Evolutionary conservation across 1,139 yeast genomes (phyloP), one percentile per base, ranked within the genome.

Genomic region (Cylindricascospora bacillispora): DNA sequence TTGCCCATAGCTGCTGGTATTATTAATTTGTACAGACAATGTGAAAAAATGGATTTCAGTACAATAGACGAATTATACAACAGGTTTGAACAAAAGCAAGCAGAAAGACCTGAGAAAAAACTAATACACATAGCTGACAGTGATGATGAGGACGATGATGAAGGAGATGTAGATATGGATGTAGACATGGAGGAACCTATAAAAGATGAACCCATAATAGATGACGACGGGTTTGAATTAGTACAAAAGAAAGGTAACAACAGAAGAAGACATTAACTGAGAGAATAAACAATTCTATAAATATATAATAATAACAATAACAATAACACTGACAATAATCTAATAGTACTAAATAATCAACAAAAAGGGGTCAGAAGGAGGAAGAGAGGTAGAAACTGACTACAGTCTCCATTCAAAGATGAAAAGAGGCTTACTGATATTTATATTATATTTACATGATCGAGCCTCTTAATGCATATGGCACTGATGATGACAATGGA

Each of bases 161-260:
- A 47, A 3, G 55, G 46, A 1, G 57, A 48, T 2, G 53, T 49
- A 1, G 45, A 36, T 7, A 59, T 58, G 21, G 36, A 35, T 23
- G 34, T 63, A 52, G 70, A 59, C 14, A 55, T 55, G 56, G 40
- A 39, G 5, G 41, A 47, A 28, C 34, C 44, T 16, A 39, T 41
- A 22, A 49, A 55, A 16, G 58, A 59, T 15, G 70, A 22, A 7
- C 94, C 94, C 6, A 52, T 80, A 9, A 65, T 86, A 9, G 95
- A 86, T 52, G 97, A 86, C 19, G 95, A 86, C 51, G 97, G 97
- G 2, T 86, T 86, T 49, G 89, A 85, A 44, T 57, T 85, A 38
- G 95, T 86, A 6, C 83, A 76, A 46, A 73, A 67, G 47, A 75
- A 67, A 47, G 73, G 77, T 15, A 67, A 65, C 51, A 60, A 60